Evolutionary conservation across 1,284 basidiomycete genomes (phyloP), one percentile per base, ranked within the genome.

Genomic region (Ceratobasidium sp.): DNA sequence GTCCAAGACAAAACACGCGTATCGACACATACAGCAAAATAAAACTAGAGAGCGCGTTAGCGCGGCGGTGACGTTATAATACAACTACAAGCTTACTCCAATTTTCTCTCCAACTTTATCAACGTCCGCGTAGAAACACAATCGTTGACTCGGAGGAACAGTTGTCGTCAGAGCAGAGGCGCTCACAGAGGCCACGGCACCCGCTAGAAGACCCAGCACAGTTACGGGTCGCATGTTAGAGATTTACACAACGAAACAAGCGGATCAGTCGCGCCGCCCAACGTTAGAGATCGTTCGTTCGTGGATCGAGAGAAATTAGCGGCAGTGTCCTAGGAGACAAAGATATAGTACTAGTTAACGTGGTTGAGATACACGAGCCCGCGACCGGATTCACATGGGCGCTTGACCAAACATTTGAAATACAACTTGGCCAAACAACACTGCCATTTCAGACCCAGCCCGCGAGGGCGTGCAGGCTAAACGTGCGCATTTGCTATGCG

Each of bases 71-170:
- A 22, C 50, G 44, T 22, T 33, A 33, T n/a, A 44, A 36, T 41
- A 66, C 36, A 24, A 1, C 17, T 17, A 33, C 6, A n/a, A 50
- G 87, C 91, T 79, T 83, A 60, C 81, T 79, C 54, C 83, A 84
- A 29, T 75, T 78, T 75, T 77, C 81, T 79, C 71, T 81, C 74
- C 77, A 79, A 29, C 85, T 84, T 77, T 85, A 85, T 41, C 81
- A 82, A 31, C 84, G 82, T 47, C 85, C 7, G 96, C 95, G 80
- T 95, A 98, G 84, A 97, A 99, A 84, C 98, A 99, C 73, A 94
- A 85, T 65, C 93, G 87, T 81, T 98, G 94, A 81, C 96, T 96
- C 0, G 95, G 91, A 22, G 88, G 85, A 75, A 99, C 89, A 36
- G 92, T 87, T 2, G 96, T 96, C 1, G 97, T 98, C 60, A 99